Conservation (phyloP, 2,329 filamentous ascomycete genomes). For the Diaporthe caulivora region DNA sequence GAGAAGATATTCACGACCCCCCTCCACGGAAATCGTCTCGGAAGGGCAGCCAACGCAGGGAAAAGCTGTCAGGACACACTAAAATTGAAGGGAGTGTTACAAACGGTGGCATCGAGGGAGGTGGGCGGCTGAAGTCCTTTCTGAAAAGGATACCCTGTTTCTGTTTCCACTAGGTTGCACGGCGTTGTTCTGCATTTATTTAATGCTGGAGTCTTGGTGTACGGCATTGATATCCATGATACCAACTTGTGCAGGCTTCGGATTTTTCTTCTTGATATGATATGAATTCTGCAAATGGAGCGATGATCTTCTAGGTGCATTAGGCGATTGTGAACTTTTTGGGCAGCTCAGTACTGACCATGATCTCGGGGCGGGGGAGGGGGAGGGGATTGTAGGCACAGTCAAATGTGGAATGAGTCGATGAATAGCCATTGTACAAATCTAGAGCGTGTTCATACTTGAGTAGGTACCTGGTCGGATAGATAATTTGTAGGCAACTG, state of each 20-base stretch:
- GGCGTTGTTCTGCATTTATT: not conserved
- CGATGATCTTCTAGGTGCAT: not conserved
- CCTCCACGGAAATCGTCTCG: not conserved
- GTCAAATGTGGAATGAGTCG: not conserved
- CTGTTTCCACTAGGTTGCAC: not conserved
- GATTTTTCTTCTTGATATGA: not conserved
- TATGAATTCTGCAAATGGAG: not conserved
- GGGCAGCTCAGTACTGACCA: not conserved
- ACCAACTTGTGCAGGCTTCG: not conserved
- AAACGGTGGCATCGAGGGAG: not conserved
- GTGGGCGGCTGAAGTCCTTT: not conserved
- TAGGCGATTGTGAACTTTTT: not conserved
- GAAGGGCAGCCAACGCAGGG: not conserved
- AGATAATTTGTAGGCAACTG: not conserved
- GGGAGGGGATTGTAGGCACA: not conserved
- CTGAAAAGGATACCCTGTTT: slow-evolving; percentile 9
- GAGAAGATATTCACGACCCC: not conserved
- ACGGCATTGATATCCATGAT: not conserved
- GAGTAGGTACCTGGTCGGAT: not conserved
- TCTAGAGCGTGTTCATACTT: too few species aligned
- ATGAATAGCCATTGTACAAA: too few species aligned
- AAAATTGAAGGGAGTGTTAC: not conserved
- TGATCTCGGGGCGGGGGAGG: too few species aligned
- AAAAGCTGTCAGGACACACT: not conserved
- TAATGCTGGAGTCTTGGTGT: not conserved